phyloP scores from a whole-genome alignment of 2,329 filamentous ascomycete genomes.

The Parafenestella ontariensis region DNA sequence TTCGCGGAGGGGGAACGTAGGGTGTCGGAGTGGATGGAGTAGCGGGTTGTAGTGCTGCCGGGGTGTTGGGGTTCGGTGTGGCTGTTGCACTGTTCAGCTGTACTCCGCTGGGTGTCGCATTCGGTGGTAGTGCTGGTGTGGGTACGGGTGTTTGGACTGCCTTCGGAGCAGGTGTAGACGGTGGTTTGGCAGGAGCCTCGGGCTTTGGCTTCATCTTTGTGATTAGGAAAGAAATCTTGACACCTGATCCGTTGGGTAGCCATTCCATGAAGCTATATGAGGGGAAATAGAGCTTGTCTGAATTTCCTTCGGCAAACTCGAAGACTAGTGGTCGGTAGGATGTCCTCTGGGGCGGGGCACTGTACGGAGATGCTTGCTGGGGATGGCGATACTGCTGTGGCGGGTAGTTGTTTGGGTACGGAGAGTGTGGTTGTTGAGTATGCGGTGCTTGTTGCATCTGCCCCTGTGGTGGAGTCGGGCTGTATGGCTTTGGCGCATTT shows the following conservation, averaged over 20 bases:
- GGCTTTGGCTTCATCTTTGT: constrained; percentile 66
- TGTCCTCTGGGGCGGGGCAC: constrained; percentile 52
- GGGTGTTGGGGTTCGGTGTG: constrained; percentile 11
- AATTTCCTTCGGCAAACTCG: constrained; percentile 54
- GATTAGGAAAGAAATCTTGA: constrained; percentile 78
- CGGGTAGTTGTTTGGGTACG: constrained; percentile 32
- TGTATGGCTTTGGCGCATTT: constrained; percentile 23
- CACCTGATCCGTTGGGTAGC: constrained; percentile 64
- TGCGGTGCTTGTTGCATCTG: constrained; percentile 28
- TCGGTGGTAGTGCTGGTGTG: constrained; percentile 5
- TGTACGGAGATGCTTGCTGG: constrained; percentile 36
- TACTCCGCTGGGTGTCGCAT: constrained; percentile 9
- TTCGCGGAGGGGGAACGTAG: constrained; percentile 39
- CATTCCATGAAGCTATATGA: constrained; percentile 79
- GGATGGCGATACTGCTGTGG: constrained; percentile 31
- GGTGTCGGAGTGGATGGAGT: constrained; percentile 16
- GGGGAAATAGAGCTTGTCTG: constrained; percentile 80
- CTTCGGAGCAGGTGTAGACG: constrained; percentile 38
- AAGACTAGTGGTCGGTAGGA: constrained; percentile 52
- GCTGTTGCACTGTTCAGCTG: constrained; percentile 6
- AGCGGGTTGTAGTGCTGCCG: constrained; percentile 21
- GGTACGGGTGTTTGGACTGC: constrained; percentile 5
- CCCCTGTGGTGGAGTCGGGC: constrained; percentile 16
- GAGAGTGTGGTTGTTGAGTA: constrained; percentile 23
- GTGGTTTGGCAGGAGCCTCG: constrained; percentile 49